A percentile compares a stretch with the other conserved stretches of the same genome.
phyloP scores from a whole-genome alignment of 148 eudicot genomes.

The Rhododendron simsii region DNA sequence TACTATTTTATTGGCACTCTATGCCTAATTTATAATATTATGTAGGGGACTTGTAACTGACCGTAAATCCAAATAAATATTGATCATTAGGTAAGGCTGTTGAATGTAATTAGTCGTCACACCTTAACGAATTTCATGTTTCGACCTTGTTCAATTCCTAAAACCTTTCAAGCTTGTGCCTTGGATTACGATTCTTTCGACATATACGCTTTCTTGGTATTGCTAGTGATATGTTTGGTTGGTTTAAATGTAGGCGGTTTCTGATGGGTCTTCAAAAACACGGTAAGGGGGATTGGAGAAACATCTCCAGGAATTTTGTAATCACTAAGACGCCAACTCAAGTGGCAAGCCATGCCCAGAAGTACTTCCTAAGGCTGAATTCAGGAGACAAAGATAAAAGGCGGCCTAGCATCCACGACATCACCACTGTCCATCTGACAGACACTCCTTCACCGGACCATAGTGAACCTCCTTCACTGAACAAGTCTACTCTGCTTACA shows the following conservation, averaged over 20 bases:
- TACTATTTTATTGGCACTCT: neutral
- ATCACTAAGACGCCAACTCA: constrained; percentile 81
- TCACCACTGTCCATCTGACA: constrained; percentile 59
- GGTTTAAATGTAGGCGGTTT: constrained; percentile 53
- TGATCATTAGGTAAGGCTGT: neutral
- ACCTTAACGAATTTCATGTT: neutral
- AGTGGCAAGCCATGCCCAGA: constrained; percentile 99
- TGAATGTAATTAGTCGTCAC: neutral
- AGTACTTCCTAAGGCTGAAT: constrained; percentile 73
- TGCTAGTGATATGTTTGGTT: neutral
- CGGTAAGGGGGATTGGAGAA: constrained; percentile 97
- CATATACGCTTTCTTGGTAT: neutral
- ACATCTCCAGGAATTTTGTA: constrained; percentile 82
- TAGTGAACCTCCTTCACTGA: constrained; percentile 8
- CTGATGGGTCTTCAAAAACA: constrained; percentile 76
- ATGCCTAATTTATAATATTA: neutral
- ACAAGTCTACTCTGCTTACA: constrained; percentile 7
- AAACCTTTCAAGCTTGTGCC: neutral
- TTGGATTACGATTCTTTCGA: neutral
- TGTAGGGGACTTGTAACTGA: neutral
- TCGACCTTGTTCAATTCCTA: neutral
- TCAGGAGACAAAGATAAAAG: constrained; percentile 76
- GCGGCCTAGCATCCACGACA: constrained; percentile 91
- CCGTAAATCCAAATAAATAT: neutral
- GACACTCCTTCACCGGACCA: neutral